Conservation (phyloP, 176 grass and related monocot genomes). For the Hordeum vulgare region DNA sequence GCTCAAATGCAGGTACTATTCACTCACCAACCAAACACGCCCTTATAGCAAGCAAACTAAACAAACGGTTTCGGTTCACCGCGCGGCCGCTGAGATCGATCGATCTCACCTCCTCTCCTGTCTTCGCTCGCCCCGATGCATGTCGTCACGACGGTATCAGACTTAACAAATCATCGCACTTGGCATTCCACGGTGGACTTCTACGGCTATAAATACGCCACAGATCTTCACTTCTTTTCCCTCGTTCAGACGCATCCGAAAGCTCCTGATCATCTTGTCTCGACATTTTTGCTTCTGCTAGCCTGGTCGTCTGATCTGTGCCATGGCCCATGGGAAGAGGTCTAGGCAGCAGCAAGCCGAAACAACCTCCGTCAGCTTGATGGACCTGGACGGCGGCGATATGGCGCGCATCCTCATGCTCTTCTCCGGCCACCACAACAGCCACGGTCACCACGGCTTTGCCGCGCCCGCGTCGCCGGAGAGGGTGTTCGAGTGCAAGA, state of each 20-base stretch:
- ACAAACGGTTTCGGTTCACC: neutral
- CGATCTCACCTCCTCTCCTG: neutral
- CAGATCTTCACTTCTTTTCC: neutral
- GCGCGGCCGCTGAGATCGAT: neutral
- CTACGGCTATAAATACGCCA: slow-evolving; percentile 4
- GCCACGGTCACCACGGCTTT: neutral
- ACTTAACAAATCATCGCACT: no score
- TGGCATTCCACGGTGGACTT: neutral
- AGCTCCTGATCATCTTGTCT: neutral
- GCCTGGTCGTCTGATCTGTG: neutral
- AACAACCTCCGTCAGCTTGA: slow-evolving; percentile 6
- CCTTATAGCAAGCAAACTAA: neutral
- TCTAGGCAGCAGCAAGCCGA: slow-evolving; percentile 31
- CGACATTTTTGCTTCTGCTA: neutral
- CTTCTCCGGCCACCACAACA: slow-evolving; percentile 35
- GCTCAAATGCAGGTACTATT: no score
- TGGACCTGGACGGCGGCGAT: slow-evolving; percentile 38
- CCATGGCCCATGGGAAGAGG: slow-evolving; percentile 59
- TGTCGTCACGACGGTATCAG: neutral
- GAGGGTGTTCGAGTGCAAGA: slow-evolving; percentile 94
- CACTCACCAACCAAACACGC: no score
- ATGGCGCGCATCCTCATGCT: slow-evolving; percentile 57
- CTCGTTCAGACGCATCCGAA: neutral
- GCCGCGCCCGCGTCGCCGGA: neutral
- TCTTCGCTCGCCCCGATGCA: neutral